A percentile compares a stretch with the other conserved stretches of the same genome.
Evolutionary conservation across 1,284 basidiomycete genomes (phyloP).

Genomic region (Cryptococcus neoformans): DNA sequence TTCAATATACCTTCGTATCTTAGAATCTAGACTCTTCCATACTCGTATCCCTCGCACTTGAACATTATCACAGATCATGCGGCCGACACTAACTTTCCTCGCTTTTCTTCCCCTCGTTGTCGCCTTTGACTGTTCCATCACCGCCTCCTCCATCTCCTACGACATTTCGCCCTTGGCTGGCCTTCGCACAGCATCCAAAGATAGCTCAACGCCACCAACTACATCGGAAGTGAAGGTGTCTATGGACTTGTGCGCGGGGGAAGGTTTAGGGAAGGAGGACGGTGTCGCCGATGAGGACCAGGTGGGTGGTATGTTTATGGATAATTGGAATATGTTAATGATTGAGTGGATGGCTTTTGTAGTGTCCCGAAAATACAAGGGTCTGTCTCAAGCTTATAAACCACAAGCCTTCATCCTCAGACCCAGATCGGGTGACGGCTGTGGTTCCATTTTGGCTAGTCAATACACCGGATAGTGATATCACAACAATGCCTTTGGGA

Average conservation of each 20-base stretch:
- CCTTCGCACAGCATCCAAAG: constrained; percentile 20
- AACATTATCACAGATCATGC: background rate
- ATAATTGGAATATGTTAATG: background rate
- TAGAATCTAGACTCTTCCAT: background rate
- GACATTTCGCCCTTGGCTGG: constrained; percentile 36
- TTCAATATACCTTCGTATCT: background rate
- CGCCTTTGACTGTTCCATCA: constrained; percentile 24
- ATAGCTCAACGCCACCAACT: constrained; percentile 43
- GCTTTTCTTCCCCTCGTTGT: constrained; percentile 8
- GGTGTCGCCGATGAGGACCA: constrained; percentile 42
- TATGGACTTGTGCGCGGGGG: constrained; percentile 34
- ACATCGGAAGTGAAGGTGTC: constrained; percentile 33
- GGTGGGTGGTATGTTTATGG: constrained; percentile 21
- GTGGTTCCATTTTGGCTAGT: constrained; percentile 46
- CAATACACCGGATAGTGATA: constrained; percentile 28
- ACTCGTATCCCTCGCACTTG: background rate
- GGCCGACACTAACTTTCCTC: constrained; percentile 4
- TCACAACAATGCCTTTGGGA: constrained; percentile 22
- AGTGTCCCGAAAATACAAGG: constrained; percentile 44
- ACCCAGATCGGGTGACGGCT: constrained; percentile 39
- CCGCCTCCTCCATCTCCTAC: constrained; percentile 22
- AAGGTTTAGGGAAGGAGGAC: constrained; percentile 23
- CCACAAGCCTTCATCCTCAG: constrained; percentile 35
- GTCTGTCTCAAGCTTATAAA: constrained; percentile 45
- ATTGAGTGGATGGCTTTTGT: background rate